These are phyloP conservation scores for Alternaria consortialis DNA, from an alignment of 2,329 filamentous ascomycete genomes.

Conservation along the genomic window DNA sequence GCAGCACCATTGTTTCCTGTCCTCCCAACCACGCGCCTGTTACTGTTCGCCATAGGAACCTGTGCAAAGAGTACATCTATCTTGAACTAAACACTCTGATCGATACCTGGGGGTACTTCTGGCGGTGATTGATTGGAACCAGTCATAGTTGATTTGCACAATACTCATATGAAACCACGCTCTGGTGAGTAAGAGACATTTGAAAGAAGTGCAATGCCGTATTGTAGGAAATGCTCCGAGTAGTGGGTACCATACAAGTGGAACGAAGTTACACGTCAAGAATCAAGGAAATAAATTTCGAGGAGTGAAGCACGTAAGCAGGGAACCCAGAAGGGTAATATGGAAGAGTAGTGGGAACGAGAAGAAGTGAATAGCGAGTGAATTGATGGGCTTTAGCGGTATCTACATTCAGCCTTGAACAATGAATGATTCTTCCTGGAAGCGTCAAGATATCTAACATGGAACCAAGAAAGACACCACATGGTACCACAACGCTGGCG, in stretches of 20 bases:
- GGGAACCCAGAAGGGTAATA: fast-evolving
- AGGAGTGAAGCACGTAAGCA: background rate
- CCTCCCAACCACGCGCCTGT: fast-evolving
- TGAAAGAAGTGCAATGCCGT: background rate
- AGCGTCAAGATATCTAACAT: background rate
- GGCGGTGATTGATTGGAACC: background rate
- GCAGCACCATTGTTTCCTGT: fast-evolving
- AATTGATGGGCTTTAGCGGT: too few relatives aligned
- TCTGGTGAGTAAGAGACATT: background rate
- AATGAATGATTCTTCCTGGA: background rate
- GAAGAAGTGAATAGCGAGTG: background rate
- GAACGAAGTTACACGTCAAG: background rate
- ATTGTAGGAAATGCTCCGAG: background rate
- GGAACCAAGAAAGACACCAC: background rate
- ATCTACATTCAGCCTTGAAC: too few relatives aligned
- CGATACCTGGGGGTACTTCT: background rate
- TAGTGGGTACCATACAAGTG: background rate
- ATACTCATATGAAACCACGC: background rate
- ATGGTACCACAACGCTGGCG: background rate
- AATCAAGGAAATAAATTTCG: background rate
- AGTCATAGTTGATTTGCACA: background rate
- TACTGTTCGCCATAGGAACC: background rate
- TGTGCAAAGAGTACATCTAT: background rate
- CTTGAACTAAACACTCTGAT: fast-evolving
- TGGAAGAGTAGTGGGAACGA: fast-evolving